These are phyloP conservation scores for Diplodia seriata DNA, from an alignment of 2,329 filamentous ascomycete genomes.

Conservation along the genomic window DNA sequence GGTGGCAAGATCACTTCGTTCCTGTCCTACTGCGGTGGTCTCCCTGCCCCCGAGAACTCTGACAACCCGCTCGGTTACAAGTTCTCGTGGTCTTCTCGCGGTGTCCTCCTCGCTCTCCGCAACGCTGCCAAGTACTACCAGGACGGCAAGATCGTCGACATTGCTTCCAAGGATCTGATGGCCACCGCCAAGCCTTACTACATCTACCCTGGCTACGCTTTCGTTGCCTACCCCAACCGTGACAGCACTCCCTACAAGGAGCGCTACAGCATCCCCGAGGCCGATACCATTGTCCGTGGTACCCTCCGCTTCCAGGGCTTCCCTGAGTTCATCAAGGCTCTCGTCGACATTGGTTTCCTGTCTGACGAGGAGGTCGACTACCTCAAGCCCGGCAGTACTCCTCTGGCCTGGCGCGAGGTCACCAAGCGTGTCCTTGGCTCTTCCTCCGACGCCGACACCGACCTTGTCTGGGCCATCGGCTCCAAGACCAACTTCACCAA, in stretches of 20 bases:
- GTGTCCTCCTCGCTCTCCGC: conserved; percentile 83
- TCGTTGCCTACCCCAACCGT: conserved; percentile 92
- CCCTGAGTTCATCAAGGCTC: conserved; percentile 84
- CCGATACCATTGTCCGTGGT: conserved; percentile 82
- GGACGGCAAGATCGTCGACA: conserved; percentile 73
- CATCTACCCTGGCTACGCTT: conserved; percentile 87
- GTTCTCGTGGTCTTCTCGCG: conserved; percentile 78
- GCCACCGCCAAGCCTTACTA: conserved; percentile 84
- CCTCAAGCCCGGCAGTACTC: conserved; percentile 64
- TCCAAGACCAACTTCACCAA: conserved; percentile 76
- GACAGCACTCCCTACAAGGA: conserved; percentile 88
- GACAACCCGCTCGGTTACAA: conserved; percentile 95
- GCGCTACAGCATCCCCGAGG: conserved; percentile 91
- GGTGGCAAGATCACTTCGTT: conserved; percentile 88
- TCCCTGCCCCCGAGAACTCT: conserved; percentile 71
- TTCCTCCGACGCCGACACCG: conserved; percentile 67
- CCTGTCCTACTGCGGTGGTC: conserved; percentile 83
- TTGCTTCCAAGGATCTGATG: conserved; percentile 75
- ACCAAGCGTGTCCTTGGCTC: conserved; percentile 78
- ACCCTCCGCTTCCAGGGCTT: conserved; percentile 89
- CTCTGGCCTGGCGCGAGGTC: conserved; percentile 81
- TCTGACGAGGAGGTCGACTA: conserved; percentile 70
- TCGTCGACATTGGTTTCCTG: conserved; percentile 91
- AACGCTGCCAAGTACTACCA: conserved; percentile 86
- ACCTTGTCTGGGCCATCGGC: conserved; percentile 75